Evolutionary conservation across 75 land plant genomes (phyloP), one percentile per base, ranked within the genome.

Genomic region (Cunninghamia lanceolata): DNA sequence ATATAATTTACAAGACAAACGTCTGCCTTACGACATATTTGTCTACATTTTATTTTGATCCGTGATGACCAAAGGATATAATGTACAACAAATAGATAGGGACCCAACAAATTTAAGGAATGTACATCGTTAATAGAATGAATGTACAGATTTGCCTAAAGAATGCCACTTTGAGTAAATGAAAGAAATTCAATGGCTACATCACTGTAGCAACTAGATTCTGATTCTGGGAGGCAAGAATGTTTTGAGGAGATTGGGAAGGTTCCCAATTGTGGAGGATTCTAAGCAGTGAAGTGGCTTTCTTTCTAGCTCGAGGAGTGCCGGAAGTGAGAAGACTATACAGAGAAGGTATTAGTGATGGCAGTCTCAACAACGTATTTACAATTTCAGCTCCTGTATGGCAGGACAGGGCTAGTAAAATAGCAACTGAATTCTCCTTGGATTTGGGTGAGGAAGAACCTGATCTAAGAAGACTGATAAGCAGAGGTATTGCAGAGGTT

Each of bases 351-450:
- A 90, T 86, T 17, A 90, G 87, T n/a, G 88, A 45, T 6, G 95
- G 92, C 39, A 87, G 80, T 42, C 87, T 47, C 82, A 93, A 38
- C 82, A 93, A 84, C 4, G 76, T 30, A 66, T 86, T 84, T 4
- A 89, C 93, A n/a, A 91, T 85, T 39, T 89, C 90, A 46, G 85
- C 91, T 40, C 90, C 92, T 17, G 90, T 92, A 85, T 87, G 88
- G 76, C 88, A 87, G 86, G 95, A 95, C 79, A 95, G 56, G 2
- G 90, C 89, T 16, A 95, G 89, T 32, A 95, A 50, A 11, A 93
- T 82, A 1, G 93, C 82, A 34, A 90, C 79, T 5, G 94, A 85
- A 83, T 93, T 92, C 86, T 95, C 97, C 90, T 94, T 93, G 63
- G 91, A 91, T 82, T 91, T 94, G 32, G 90, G 78, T 9, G 96